Base-by-base conservation (phyloP, 805 yeast genomes). In the Jamesozyma spencerorum region DNA sequence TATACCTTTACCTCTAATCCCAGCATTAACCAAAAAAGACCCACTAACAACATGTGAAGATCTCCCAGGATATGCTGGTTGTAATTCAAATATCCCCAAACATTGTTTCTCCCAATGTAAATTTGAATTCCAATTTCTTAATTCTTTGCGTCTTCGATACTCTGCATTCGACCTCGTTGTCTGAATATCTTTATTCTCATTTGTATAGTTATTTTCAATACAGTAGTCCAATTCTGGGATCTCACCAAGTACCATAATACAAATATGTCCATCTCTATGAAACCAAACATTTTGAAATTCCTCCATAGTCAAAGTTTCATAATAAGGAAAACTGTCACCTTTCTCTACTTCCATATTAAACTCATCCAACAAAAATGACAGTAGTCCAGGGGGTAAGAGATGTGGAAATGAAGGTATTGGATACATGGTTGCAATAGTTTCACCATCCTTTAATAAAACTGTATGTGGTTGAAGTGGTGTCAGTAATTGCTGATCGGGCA, bases 31-130 rank as follows among this genome's bases (percentile, higher is more conserved):
- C 28, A 90, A 65, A 51, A 90, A 83, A 17, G 81, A 81, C 1
- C 85, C 94, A 0, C 94, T 84, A 51, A 94, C 87, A n/a, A 92
- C 81, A 56, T 90, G 97, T 0, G 94, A 78, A 15, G 92, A 81
- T 34, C 97, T 68, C 2, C 97, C 97, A 0, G 97, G 95, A 56
- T 81, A 90, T 53, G 85, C 83, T 2, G 97, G 92, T 48, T 82
- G 82, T 45, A 90, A 71, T 57, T 73, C 79, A 55, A 90, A 87
- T 1, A 88, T 74, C 0, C 97, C 98, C 36, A 92, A 67, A 57
- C 97, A 90, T 56, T 82, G 88, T 51, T 84, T 85, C 45, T 87
- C 94, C 96, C 97, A 88, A 55, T 81, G 86, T 38, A 81, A 74
- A 42, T 50, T 56, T 15, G 59, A 41, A 35, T 57, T 29, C 15